Percentiles rank a stretch among this genome's conserved stretches.
Conservation (phyloP, 371 early-diverging fungal species). For the Mortierella sp. region DNA sequence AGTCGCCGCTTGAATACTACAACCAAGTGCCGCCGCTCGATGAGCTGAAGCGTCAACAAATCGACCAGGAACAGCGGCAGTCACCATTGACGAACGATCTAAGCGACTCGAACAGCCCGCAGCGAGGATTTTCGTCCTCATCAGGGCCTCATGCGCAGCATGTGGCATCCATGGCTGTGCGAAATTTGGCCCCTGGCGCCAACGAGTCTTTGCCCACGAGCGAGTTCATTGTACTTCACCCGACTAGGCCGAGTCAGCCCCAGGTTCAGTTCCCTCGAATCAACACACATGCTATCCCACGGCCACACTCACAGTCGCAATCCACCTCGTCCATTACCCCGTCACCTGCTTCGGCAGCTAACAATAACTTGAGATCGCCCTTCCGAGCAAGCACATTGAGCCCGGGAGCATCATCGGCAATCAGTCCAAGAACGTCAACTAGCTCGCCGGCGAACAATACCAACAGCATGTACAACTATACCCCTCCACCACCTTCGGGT, state of each 20-base stretch:
- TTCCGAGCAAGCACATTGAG: neutral
- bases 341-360: neutral
- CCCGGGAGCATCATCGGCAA: neutral
- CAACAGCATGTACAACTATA: conserved; percentile 16
- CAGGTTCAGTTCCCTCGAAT: conserved; percentile 34
- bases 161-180: conserved; percentile 11
- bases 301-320: neutral
- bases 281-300: conserved; percentile 19
- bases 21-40: conserved; percentile 23
- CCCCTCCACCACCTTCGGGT: conserved; percentile 23
- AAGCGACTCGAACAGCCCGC: conserved; percentile 4
- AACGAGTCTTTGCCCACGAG: neutral
- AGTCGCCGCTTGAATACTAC: conserved; percentile 43
- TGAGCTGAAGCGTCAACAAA: conserved; percentile 9
- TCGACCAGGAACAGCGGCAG: conserved; percentile 7
- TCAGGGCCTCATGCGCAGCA: conserved; percentile 10
- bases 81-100: conserved; percentile 13
- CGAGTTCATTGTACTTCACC: conserved; percentile 13
- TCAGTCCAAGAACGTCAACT: neutral
- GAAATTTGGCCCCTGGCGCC: conserved; percentile 6
- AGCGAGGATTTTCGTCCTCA: neutral
- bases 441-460: neutral
- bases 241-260: conserved; percentile 14
- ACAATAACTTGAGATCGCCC: neutral
- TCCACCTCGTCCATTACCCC: conserved; percentile 9